A percentile compares a stretch with the other conserved stretches of the same genome.
Conservation (phyloP, 768 basidiomycete genomes). For the Xerocomus brunneocitrinus region DNA sequence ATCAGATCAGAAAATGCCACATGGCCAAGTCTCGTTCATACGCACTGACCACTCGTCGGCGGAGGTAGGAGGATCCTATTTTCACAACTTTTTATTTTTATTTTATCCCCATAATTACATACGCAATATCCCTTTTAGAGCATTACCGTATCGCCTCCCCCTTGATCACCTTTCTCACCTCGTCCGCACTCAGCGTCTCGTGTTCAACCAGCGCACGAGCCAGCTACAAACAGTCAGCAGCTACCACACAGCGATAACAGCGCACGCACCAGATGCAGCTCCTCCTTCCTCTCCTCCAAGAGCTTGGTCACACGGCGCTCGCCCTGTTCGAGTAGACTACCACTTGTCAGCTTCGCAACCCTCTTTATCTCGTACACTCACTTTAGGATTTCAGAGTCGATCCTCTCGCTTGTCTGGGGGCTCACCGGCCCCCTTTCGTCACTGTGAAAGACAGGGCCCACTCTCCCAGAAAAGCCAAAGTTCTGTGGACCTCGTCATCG, state of each 20-base stretch:
- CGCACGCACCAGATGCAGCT: slow-evolving; percentile 63
- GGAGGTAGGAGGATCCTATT: slow-evolving; percentile 44
- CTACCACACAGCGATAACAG: background rate
- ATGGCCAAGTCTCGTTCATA: background rate
- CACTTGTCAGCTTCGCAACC: background rate
- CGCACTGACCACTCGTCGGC: slow-evolving; percentile 36
- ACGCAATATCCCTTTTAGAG: background rate
- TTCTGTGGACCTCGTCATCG: slow-evolving; percentile 36
- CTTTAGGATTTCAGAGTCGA: slow-evolving; percentile 84
- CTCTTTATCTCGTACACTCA: slow-evolving; percentile 36
- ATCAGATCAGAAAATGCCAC: background rate
- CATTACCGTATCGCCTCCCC: slow-evolving; percentile 66
- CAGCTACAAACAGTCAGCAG: slow-evolving; percentile 45
- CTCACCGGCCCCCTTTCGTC: slow-evolving; percentile 69
- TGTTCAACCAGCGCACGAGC: slow-evolving; percentile 91
- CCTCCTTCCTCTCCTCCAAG: slow-evolving; percentile 62
- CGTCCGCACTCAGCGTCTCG: slow-evolving; percentile 84
- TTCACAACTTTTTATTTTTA: slow-evolving; percentile 9
- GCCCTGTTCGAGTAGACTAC: slow-evolving; percentile 61
- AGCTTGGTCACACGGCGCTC: slow-evolving; percentile 62
- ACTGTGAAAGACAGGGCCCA: slow-evolving; percentile 81
- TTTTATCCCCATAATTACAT: background rate
- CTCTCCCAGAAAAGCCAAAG: slow-evolving; percentile 73
- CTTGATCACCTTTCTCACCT: slow-evolving; percentile 80
- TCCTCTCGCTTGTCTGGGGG: slow-evolving; percentile 71